Evolutionary conservation across 2,329 filamentous ascomycete species (phyloP), one percentile per base, ranked within the genome.

Genomic region (Dactylellina cionopaga): DNA sequence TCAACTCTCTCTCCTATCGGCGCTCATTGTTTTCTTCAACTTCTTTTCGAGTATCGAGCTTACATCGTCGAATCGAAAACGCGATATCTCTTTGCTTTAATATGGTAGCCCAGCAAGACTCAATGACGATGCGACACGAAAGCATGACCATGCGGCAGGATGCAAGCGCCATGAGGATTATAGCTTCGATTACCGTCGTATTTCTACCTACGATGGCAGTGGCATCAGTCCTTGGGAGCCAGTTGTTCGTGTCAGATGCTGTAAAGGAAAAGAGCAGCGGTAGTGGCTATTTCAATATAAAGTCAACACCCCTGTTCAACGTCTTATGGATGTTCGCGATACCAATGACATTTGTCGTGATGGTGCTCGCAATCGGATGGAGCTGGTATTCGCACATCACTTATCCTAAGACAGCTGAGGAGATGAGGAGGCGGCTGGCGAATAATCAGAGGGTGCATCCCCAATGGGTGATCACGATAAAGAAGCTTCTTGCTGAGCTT

Each of bases 181-280:
- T 82, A 27, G 78, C 81, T 2, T 76, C 77, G 33, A 79, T 82
- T 17, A 81, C 80, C 4, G 77, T 82, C 63, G 56, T 82, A 4
- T 82, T 81, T 66, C 49, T 82, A 0, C 81, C 81, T 0, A 80
- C 79, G 0, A 80, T 79, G 1, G 78, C 77, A 0, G 79, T 82
- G 5, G 79, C 81, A 6, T 76, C 78, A 0, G 75, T 82, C 19
- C 39, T 77, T 11, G 76, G 76, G 4, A 75, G 74, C n/a, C 75
- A 77, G 56, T 22, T 52, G 5, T 66, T 59, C 25, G 13, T 59
- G 2, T 31, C 51, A n/a, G 37, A 5, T 7, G 3, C 24, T 15
- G 44, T 49, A 10, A n/a, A 24, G 5, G n/a, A 49, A 5, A 35
- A 54, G 3, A 47, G 13, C 1, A 17, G n/a, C 5, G 7, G 27